Evolutionary conservation across 2,329 filamentous ascomycete species (phyloP), one percentile per base, ranked within the genome.

Genomic region (Zasmidium cellare): DNA sequence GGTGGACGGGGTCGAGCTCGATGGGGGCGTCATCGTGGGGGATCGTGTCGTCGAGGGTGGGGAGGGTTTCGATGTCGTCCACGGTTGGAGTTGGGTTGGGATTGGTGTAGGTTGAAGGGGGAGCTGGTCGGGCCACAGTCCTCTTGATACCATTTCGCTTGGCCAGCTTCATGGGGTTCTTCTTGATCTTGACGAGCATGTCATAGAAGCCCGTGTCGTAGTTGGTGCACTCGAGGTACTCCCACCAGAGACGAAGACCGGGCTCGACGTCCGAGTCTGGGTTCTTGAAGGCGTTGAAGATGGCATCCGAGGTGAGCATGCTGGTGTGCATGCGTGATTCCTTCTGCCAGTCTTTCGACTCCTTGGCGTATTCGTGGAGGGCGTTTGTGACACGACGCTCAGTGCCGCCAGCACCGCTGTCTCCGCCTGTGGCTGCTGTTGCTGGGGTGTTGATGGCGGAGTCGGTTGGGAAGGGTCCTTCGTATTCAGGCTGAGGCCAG

Each of bases 211-310:
- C 70, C 11, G 60, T 53, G 48, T 77, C 75, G 66, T 72, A 80
- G 14, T 69, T 67, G 2, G 75, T 69, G 56, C 77, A 80, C 65
- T 78, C 62, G 24, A 80, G 68, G 51, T 80, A 80, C 67, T 80
- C 77, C 75, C 75, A 79, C 74, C 74, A 79, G 22, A 80, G 71
- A 18, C 79, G 70, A 9, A 80, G 66, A 5, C 76, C 77, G 0
- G 73, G 72, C 11, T 72, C 69, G 5, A 71, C 66, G 38, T 73
- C 76, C 1, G 70, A 67, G 65, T 80, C 77, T 35, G 73, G 70
- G 65, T 73, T 65, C 11, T 70, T 65, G 61, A 80, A 80, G 1
- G 74, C 71, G 18, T 71, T 49, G n/a, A 78, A 62, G 12, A 80
- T 70, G 38, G 63, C 68, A 46, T 76, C 71, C 53, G 70, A 66